Conservation (phyloP, 2,329 filamentous ascomycete genomes). For the Fusarium praegraminearum region DNA sequence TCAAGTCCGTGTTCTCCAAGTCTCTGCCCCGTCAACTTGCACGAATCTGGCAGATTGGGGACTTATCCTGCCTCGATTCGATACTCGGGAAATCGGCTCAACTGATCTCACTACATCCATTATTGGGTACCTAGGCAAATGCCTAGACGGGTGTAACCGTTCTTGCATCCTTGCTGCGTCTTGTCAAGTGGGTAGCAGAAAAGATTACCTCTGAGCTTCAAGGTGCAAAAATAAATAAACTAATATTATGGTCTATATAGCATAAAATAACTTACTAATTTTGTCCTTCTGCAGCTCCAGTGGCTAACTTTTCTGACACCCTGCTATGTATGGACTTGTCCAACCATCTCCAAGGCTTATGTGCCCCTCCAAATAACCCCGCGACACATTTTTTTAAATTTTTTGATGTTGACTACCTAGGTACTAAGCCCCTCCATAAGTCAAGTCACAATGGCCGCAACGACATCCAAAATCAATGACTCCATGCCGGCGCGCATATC, state of each 20-base stretch:
- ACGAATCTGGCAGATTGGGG: conserved; percentile 1
- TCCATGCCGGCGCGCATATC: conserved; percentile 66
- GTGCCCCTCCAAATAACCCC: conserved; percentile 37
- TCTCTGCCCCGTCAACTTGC: conserved; percentile 4
- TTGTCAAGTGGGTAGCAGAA: not conserved
- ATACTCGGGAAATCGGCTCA: conserved; percentile 14
- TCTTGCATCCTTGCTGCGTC: conserved; percentile 20
- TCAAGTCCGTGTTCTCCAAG: conserved; percentile 8
- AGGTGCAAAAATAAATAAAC: no score
- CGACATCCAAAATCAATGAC: conserved; percentile 58
- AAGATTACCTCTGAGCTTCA: no score
- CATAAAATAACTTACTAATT: no score
- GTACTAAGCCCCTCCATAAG: conserved; percentile 19
- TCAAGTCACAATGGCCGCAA: conserved; percentile 45
- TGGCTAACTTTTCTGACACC: not conserved
- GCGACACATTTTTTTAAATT: conserved; percentile 22
- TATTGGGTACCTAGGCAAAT: not conserved
- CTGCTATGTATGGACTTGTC: no score
- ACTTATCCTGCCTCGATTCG: conserved; percentile 4
- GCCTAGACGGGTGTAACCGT: conserved; percentile 12
- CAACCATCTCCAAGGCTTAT: conserved; percentile 9
- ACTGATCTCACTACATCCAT: not conserved
- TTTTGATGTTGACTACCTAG: conserved; percentile 9
- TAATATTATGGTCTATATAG: no score
- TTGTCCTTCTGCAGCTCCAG: no score